These are phyloP conservation scores for Penicillium subrubescens DNA, from an alignment of 495 filamentous ascomycete genomes.

Conservation along the genomic window DNA sequence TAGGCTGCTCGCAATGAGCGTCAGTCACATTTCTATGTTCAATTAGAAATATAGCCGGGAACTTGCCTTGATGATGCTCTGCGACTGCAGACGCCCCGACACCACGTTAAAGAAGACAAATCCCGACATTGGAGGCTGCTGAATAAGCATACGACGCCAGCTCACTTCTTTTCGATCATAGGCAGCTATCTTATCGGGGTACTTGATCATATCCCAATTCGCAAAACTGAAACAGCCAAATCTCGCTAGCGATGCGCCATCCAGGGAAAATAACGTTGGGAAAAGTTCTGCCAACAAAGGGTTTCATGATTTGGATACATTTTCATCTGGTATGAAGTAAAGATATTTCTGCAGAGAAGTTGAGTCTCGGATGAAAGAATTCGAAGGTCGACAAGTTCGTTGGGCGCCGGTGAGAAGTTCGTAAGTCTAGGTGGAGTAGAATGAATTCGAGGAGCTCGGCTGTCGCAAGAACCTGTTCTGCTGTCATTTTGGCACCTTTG, in stretches of 20 bases:
- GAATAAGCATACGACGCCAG: conserved; percentile 25
- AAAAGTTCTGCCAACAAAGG: conserved; percentile 19
- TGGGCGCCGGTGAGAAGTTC: conserved; percentile 20
- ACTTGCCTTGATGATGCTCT: not conserved
- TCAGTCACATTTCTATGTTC: not conserved
- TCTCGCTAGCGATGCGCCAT: not conserved
- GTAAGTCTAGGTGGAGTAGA: conserved; percentile 19
- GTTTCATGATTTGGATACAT: conserved; percentile 6
- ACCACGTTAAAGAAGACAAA: not conserved
- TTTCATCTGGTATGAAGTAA: conserved; percentile 14
- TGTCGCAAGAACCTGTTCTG: conserved; percentile 9
- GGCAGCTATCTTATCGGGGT: not conserved
- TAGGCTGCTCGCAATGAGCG: not conserved
- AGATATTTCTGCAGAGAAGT: conserved; percentile 18
- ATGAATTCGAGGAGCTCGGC: conserved; percentile 25
- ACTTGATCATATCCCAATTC: conserved; percentile 2
- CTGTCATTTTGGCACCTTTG: not conserved
- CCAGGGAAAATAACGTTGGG: conserved; percentile 4
- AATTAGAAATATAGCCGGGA: not conserved
- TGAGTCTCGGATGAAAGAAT: conserved; percentile 13
- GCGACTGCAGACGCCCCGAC: not conserved
- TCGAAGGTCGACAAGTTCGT: conserved; percentile 17
- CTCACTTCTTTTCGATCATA: conserved; percentile 18
- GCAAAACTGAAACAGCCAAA: conserved; percentile 3
- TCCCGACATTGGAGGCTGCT: conserved; percentile 17